These are phyloP conservation scores for Diplogelasinospora grovesii DNA, from an alignment of 495 filamentous ascomycete genomes.

Conservation along the genomic window DNA sequence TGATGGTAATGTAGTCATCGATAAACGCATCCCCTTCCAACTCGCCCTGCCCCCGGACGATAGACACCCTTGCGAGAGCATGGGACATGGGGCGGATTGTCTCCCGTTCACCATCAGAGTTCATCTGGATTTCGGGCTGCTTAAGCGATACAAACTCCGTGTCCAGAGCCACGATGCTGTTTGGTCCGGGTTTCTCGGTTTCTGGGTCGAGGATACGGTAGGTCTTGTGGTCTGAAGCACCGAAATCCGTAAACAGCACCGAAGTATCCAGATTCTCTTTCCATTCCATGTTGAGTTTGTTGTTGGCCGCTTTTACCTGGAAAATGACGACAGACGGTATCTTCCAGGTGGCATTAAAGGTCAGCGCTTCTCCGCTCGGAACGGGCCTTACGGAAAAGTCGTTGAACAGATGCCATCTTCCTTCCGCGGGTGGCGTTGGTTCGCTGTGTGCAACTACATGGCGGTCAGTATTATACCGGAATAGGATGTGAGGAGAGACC, in stretches of 20 bases:
- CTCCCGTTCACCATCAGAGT: conserved; percentile 79
- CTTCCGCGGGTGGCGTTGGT: conserved; percentile 41
- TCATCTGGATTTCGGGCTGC: conserved; percentile 86
- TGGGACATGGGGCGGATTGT: conserved; percentile 78
- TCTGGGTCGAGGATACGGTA: conserved; percentile 55
- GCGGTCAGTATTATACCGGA: background rate
- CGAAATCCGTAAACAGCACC: conserved; percentile 65
- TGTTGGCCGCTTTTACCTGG: conserved; percentile 68
- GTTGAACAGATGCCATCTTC: conserved; percentile 91
- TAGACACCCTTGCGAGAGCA: conserved; percentile 81
- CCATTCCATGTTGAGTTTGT: conserved; percentile 78
- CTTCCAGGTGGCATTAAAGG: conserved; percentile 88
- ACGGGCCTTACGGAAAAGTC: conserved; percentile 89
- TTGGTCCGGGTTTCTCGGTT: conserved; percentile 58
- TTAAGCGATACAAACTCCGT: conserved; percentile 92
- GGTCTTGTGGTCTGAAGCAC: conserved; percentile 35
- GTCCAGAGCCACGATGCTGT: conserved; percentile 80
- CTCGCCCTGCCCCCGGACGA: conserved; percentile 69
- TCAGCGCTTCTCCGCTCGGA: conserved; percentile 69
- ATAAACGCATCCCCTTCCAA: conserved; percentile 81
- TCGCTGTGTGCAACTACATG: conserved; percentile 63
- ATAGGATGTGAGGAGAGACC: conserved; percentile 7
- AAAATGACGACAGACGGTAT: conserved; percentile 78
- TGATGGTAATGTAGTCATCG: conserved; percentile 91
- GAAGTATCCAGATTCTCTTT: conserved; percentile 74